phyloP scores from a whole-genome alignment of 805 yeast species.

The Clavispora carvajalis region DNA sequence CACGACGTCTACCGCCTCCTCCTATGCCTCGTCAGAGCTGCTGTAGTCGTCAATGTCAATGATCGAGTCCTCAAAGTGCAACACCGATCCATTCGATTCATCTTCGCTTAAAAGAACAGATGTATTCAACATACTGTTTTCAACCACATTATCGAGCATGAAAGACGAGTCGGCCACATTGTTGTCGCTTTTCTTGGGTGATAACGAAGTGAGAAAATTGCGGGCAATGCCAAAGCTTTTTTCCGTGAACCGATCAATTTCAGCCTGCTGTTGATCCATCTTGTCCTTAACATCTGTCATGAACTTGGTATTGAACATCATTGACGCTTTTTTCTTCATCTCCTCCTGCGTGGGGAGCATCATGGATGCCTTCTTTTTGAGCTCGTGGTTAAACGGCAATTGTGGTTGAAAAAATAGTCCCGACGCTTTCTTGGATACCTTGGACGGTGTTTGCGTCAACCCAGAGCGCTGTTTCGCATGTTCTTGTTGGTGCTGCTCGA shows the following conservation, averaged over 20 bases:
- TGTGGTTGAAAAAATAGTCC: background rate
- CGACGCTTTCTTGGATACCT: background rate
- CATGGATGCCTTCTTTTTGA: conserved; percentile 17
- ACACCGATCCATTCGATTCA: conserved; percentile 1
- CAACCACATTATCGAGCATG: conserved; percentile 20
- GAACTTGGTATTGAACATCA: conserved; percentile 14
- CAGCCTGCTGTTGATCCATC: conserved; percentile 17
- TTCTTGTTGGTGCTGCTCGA: no score
- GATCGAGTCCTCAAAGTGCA: conserved; percentile 8
- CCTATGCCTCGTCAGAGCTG: conserved; percentile 7
- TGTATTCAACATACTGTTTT: conserved; percentile 5
- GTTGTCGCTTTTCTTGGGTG: conserved; percentile 18
- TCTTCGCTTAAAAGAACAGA: conserved; percentile 14
- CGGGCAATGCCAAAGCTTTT: conserved; percentile 24
- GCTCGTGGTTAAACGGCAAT: background rate
- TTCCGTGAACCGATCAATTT: conserved; percentile 20
- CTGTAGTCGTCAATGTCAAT: conserved; percentile 24
- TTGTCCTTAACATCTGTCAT: conserved; percentile 14
- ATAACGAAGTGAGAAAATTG: conserved; percentile 19
- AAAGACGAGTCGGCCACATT: conserved; percentile 22
- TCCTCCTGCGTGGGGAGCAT: conserved; percentile 9
- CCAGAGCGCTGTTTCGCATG: no score
- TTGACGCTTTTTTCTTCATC: conserved; percentile 17
- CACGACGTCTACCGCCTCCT: background rate
- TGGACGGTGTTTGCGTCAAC: background rate